Percentiles rank a stretch among this genome's conserved stretches.
Conservation (phyloP, 164 flowering plant genomes). For the Stephania yunnanensis region DNA sequence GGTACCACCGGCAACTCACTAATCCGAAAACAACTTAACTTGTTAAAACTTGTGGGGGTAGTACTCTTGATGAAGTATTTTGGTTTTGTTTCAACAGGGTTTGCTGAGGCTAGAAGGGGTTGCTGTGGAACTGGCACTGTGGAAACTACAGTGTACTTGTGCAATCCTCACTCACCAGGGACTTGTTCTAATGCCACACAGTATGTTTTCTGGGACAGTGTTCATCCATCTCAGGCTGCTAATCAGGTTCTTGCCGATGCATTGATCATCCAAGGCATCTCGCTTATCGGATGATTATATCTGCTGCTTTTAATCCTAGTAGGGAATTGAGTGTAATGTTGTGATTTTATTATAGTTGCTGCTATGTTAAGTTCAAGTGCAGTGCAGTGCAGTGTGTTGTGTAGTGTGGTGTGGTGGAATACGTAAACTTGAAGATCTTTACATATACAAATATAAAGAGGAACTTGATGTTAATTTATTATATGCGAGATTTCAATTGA, state of each 20-base stretch:
- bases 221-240: conserved; percentile 92
- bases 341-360: too few relatives aligned
- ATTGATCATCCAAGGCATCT: conserved; percentile 57
- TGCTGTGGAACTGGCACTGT: conserved; percentile 86
- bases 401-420: neutral
- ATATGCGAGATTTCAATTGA: too few relatives aligned
- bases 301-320: too few relatives aligned
- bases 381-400: neutral
- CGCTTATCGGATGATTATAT: conserved; percentile 32
- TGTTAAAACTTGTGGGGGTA: neutral
- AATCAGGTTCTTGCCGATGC: conserved; percentile 75
- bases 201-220: conserved; percentile 88
- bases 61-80: neutral
- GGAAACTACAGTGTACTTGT: conserved; percentile 63
- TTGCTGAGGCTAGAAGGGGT: conserved; percentile 65
- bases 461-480: too few relatives aligned
- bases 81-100: conserved; percentile 38
- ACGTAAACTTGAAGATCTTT: neutral
- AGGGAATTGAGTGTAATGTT: too few relatives aligned
- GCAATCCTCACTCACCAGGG: conserved; percentile 72
- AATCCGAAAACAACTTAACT: too few relatives aligned
- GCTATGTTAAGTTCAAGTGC: too few relatives aligned
- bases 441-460: too few relatives aligned
- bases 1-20: conserved; percentile 32
- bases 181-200: conserved; percentile 80